phyloP scores from a whole-genome alignment of 306 rosid genomes.

The Hippophae rhamnoides region DNA sequence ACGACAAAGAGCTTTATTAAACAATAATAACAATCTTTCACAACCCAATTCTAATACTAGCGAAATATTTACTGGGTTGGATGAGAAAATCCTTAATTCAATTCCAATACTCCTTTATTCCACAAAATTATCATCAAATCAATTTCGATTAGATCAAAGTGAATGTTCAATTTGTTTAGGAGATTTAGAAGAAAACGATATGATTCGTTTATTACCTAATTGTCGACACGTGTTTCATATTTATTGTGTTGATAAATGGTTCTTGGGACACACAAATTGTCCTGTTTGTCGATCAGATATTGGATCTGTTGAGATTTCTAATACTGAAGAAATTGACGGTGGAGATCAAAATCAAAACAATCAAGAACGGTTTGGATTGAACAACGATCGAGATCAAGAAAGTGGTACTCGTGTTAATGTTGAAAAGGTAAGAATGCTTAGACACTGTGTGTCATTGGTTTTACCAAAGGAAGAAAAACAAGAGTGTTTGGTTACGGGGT shows the following conservation, averaged over 20 bases:
- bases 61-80: conserved; percentile 13
- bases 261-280: conserved; percentile 30
- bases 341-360: not conserved
- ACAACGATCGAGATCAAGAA: not conserved
- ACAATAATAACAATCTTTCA: not conserved
- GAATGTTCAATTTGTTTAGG: conserved; percentile 60
- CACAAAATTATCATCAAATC: not conserved
- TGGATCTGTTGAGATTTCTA: not conserved
- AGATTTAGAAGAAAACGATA: conserved; percentile 27
- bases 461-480: conserved; percentile 10
- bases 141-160: conserved; percentile 16
- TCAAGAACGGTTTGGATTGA: not conserved
- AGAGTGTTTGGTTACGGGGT: conserved; percentile 1
- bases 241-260: conserved; percentile 43
- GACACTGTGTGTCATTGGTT: conserved; percentile 18
- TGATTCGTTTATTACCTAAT: conserved; percentile 33
- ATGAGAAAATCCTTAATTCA: conserved; percentile 18
- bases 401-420: not conserved
- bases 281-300: conserved; percentile 39
- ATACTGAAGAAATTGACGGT: not conserved
- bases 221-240: conserved; percentile 45
- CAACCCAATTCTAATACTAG: not conserved
- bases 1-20: conserved; percentile 1
- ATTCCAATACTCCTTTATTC: conserved; percentile 35
- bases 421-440: not conserved